Conservation (phyloP, 2,329 filamentous ascomycete species). For the Venturia effusa region DNA sequence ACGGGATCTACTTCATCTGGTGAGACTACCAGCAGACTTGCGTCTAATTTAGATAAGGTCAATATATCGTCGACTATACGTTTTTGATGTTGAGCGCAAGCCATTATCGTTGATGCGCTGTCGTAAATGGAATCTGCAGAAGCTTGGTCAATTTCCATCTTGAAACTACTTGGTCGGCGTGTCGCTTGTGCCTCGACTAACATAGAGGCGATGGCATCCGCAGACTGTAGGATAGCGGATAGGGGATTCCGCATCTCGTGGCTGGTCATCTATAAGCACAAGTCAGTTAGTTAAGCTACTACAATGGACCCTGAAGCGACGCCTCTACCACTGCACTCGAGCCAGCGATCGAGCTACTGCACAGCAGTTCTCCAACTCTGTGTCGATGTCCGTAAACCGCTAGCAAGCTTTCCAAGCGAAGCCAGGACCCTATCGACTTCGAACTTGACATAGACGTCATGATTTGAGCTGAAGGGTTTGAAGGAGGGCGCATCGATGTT, state of each 20-base stretch:
- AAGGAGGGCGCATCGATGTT: too few relatives aligned
- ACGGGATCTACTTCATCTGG: constrained; percentile 4
- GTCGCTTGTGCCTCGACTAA: background rate
- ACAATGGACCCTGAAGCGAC: too few relatives aligned
- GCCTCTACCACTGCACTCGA: too few relatives aligned
- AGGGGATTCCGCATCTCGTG: constrained; percentile 15
- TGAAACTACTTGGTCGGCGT: constrained; percentile 5
- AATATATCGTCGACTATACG: constrained; percentile 22
- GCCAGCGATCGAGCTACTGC: too few relatives aligned
- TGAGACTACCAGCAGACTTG: constrained; percentile 8
- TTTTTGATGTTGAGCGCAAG: constrained; percentile 37
- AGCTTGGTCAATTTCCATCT: constrained; percentile 16
- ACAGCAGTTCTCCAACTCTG: too few relatives aligned
- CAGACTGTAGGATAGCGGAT: constrained; percentile 10
- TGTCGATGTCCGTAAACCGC: too few relatives aligned
- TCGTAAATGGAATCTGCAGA: constrained; percentile 21
- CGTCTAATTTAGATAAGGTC: constrained; percentile 10
- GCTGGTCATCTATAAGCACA: background rate
- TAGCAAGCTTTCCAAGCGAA: too few relatives aligned
- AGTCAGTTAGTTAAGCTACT: background rate
- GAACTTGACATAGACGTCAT: too few relatives aligned
- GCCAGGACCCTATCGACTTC: too few relatives aligned
- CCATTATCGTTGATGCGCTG: constrained; percentile 28
- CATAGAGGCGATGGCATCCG: background rate
- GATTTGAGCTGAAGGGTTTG: too few relatives aligned